Evolutionary conservation across 176 grass and related monocot species (phyloP), one percentile per base, ranked within the genome.

Genomic region (Puya raimondii): DNA sequence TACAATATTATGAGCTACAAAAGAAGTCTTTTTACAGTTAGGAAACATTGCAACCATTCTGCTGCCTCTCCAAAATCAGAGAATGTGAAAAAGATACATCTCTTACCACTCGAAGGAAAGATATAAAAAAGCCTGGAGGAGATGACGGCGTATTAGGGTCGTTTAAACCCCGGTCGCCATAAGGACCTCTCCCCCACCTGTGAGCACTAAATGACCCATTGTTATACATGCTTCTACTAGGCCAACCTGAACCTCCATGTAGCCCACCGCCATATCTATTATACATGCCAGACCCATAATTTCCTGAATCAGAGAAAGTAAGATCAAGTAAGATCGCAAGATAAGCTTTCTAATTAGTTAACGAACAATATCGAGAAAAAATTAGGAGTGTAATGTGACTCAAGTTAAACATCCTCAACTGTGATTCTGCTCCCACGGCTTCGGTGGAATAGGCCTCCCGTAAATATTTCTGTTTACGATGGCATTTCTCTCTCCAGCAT

Each of bases 91-190:
- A 18, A 21, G 56, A 17, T 54, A 13, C 52, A 48, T 11, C 13
- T 68, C 51, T 77, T 69, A 77, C 75, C 75, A 61, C 75, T 11
- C 65, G 65, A 12, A 77, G 29, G 13, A 77, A 63, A 13, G 75
- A 77, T 9, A 77, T 69, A 51, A 65, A 69, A 50, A 69, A 69
- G 53, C 52, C 42, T 29, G 75, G 65, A 22, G 75, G 75, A 2
- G 75, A 69, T 25, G 75, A 49, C 1, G 66, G 66, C 27, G 14
- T 49, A 22, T 66, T 52, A 18, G 73, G 73, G 53, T 75, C 42
- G 42, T 54, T 75, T 53, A 58, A 64, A 42, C 65, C 63, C 66
- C 51, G 73, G 23, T 66, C 53, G 66, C 63, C 73, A 21, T 75
- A 75, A 53, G 63, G 49, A 6, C 73, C 73, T 53, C 73, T 75